Evolutionary conservation across 1,284 basidiomycete genomes (phyloP).

Genomic region (Hymenochaete sp.): DNA sequence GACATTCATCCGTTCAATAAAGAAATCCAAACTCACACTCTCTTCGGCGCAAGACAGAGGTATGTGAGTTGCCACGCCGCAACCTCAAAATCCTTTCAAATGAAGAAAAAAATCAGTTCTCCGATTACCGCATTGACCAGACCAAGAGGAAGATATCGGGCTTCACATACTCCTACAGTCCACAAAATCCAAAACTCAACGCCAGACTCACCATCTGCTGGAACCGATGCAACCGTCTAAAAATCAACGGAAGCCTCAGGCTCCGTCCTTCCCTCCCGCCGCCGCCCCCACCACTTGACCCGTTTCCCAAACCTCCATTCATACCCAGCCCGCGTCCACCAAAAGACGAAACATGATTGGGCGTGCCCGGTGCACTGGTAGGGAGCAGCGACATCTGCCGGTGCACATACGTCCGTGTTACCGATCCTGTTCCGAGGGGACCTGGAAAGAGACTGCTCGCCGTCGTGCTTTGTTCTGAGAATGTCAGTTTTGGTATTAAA

Average conservation of each 20-base stretch:
- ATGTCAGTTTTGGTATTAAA: too few species aligned
- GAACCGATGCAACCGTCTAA: slow-evolving; percentile 68
- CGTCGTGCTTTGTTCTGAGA: too few species aligned
- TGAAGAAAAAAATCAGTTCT: too few species aligned
- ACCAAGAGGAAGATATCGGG: not conserved
- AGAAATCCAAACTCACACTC: slow-evolving; percentile 61
- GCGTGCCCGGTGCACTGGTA: slow-evolving; percentile 34
- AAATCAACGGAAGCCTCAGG: slow-evolving; percentile 71
- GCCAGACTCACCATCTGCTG: slow-evolving; percentile 68
- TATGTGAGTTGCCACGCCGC: slow-evolving; percentile 92
- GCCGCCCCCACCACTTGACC: too few species aligned
- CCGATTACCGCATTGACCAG: not conserved
- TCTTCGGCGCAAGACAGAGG: slow-evolving; percentile 78
- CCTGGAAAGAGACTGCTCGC: too few species aligned
- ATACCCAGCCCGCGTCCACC: slow-evolving; percentile 30
- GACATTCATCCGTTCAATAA: slow-evolving; percentile 4
- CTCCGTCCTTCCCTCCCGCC: too few species aligned
- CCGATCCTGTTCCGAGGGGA: too few species aligned
- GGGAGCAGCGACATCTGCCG: slow-evolving; percentile 60
- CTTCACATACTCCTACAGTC: too few species aligned
- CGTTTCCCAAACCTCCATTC: too few species aligned
- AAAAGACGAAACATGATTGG: slow-evolving; percentile 27
- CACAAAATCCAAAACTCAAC: not conserved
- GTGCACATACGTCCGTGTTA: too few species aligned
- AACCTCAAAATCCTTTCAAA: slow-evolving; percentile 80